phyloP scores from a whole-genome alignment of 2,329 filamentous ascomycete species.

The Paracoccidioides lutzii region DNA sequence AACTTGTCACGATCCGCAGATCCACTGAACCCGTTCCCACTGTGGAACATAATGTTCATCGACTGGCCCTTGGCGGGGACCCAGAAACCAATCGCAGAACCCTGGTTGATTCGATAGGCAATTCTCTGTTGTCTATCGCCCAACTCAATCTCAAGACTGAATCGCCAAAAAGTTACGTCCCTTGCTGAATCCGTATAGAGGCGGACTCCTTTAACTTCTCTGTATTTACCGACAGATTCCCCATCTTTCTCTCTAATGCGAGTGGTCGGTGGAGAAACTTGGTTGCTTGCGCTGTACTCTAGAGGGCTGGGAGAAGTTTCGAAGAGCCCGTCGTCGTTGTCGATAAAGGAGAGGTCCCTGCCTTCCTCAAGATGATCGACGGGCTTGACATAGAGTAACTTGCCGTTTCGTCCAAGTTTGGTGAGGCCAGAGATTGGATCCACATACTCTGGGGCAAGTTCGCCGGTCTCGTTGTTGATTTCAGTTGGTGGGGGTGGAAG shows the following conservation, averaged over 20 bases:
- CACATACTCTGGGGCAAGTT: constrained; percentile 63
- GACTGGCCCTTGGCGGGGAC: constrained; percentile 69
- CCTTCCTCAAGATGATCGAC: constrained; percentile 74
- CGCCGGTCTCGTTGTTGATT: constrained; percentile 46
- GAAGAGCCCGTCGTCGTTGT: constrained; percentile 73
- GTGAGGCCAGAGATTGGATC: constrained; percentile 80
- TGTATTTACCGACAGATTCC: constrained; percentile 67
- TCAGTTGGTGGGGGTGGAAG: constrained; percentile 64
- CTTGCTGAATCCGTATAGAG: constrained; percentile 73
- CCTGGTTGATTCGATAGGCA: constrained; percentile 88
- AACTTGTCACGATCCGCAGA: constrained; percentile 66
- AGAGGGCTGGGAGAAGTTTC: constrained; percentile 45
- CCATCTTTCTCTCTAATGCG: constrained; percentile 47
- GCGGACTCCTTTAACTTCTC: constrained; percentile 68
- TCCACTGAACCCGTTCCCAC: constrained; percentile 87
- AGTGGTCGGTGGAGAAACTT: constrained; percentile 34
- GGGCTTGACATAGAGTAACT: constrained; percentile 76
- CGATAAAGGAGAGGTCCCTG: constrained; percentile 63
- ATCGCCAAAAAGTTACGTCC: constrained; percentile 91
- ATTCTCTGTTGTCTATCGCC: constrained; percentile 65
- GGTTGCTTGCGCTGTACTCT: constrained; percentile 27
- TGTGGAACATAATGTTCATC: constrained; percentile 99
- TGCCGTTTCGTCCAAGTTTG: constrained; percentile 71
- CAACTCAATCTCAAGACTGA: constrained; percentile 88
- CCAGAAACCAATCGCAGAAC: constrained; percentile 85